These are phyloP conservation scores for Phytophthora europaea DNA, from an alignment of 352 stramenopile genomes.

Conservation along the genomic window DNA sequence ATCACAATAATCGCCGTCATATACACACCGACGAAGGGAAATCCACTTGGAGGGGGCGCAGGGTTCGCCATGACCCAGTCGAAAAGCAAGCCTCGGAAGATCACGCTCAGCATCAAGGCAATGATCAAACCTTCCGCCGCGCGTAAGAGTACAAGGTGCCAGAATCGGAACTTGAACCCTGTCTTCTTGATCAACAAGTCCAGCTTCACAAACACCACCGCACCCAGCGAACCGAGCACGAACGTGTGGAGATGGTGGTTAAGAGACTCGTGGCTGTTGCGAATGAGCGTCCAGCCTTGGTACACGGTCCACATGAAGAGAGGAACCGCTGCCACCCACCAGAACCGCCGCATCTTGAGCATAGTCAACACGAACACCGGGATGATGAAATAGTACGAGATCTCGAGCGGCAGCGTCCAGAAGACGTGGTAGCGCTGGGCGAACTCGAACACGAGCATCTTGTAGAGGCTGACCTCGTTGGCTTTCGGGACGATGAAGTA, in stretches of 20 bases:
- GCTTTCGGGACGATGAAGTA: slow-evolving; percentile 42
- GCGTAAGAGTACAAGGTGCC: slow-evolving; percentile 28
- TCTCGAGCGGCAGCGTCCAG: slow-evolving; percentile 63
- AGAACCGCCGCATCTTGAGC: slow-evolving; percentile 29
- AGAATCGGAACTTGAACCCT: slow-evolving; percentile 33
- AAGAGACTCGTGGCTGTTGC: slow-evolving; percentile 38
- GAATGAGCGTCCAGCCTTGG: slow-evolving; percentile 25
- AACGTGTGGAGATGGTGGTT: slow-evolving; percentile 44
- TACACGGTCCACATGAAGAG: slow-evolving; percentile 38
- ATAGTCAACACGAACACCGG: slow-evolving; percentile 44
- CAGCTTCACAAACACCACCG: slow-evolving; percentile 42
- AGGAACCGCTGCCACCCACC: slow-evolving; percentile 37
- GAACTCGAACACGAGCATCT: slow-evolving; percentile 50
- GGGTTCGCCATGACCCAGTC: slow-evolving; percentile 46
- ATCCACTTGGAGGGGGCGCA: slow-evolving; percentile 16
- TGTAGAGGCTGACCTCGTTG: slow-evolving; percentile 35
- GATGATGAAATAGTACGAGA: slow-evolving; percentile 55
- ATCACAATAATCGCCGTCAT: slow-evolving; percentile 45
- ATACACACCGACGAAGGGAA: slow-evolving; percentile 39
- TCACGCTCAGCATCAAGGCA: slow-evolving; percentile 40
- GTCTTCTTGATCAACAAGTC: slow-evolving; percentile 28
- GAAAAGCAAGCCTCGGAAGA: slow-evolving; percentile 45
- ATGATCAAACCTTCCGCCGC: slow-evolving; percentile 25
- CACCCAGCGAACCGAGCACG: slow-evolving; percentile 43
- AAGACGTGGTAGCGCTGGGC: slow-evolving; percentile 53